Percentiles rank a stretch among this genome's conserved stretches.
Evolutionary conservation across 129 eudicot genomes (phyloP).

Genomic region (Escallonia herrerae): DNA sequence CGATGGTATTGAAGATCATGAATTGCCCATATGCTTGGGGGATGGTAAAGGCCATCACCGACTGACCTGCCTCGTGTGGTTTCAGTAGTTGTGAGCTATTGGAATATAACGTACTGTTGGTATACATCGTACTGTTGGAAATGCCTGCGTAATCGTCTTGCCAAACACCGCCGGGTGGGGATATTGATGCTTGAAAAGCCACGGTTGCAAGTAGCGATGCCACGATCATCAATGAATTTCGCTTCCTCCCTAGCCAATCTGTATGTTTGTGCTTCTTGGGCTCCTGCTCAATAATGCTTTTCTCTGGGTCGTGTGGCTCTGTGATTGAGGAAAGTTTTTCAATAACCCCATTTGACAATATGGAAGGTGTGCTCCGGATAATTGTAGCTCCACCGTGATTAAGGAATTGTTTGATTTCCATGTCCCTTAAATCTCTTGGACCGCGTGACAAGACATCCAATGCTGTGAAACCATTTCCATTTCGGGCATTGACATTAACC

Average conservation of each 20-base stretch:
- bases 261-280: slow-evolving; percentile 10
- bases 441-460: not conserved
- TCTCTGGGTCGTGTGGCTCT: too few relatives aligned
- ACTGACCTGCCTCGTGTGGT: slow-evolving; percentile 5
- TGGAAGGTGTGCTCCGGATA: not conserved
- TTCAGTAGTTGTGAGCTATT: too few relatives aligned
- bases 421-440: slow-evolving; percentile 1
- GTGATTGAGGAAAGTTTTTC: too few relatives aligned
- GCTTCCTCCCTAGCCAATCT: slow-evolving; percentile 5
- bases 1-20: slow-evolving; percentile 11
- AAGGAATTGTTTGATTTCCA: not conserved
- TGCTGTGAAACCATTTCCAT: not conserved
- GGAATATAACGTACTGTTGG: too few relatives aligned
- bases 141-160: not conserved
- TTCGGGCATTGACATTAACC: not conserved
- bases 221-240: slow-evolving; percentile 7
- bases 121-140: not conserved
- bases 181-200: slow-evolving; percentile 1
- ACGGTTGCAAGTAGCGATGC: slow-evolving; percentile 9
- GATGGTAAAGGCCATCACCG: slow-evolving; percentile 9
- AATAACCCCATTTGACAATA: too few relatives aligned
- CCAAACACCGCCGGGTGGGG: slow-evolving; percentile 17
- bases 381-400: not conserved
- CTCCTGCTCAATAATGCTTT: not conserved
- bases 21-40: slow-evolving; percentile 1